Percentiles rank a stretch among this genome's conserved stretches.
Evolutionary conservation across 1,139 yeast species (phyloP).

Genomic region (Sugiyamaella paludigena): DNA sequence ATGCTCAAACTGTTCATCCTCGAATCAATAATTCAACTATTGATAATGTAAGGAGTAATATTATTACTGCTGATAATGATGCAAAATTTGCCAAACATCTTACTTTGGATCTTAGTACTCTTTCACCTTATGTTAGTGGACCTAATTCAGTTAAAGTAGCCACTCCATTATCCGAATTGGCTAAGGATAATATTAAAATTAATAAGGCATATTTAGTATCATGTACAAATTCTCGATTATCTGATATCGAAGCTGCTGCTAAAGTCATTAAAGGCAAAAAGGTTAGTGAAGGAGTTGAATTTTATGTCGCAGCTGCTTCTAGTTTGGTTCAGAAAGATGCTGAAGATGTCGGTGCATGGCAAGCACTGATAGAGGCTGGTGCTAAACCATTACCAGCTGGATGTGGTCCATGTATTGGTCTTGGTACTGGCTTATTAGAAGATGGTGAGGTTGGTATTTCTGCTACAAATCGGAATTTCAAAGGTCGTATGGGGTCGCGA

Average conservation of each 20-base stretch:
- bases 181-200: constrained; percentile 69
- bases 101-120: constrained; percentile 72
- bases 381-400: constrained; percentile 97
- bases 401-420: constrained; percentile 98
- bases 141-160: constrained; percentile 96
- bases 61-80: constrained; percentile 60
- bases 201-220: constrained; percentile 97
- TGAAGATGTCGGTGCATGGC: constrained; percentile 88
- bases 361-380: constrained; percentile 83
- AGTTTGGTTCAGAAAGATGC: constrained; percentile 91
- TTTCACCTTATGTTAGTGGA: constrained; percentile 91
- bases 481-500: constrained; percentile 98
- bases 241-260: constrained; percentile 95
- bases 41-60: constrained; percentile 41
- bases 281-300: constrained; percentile 85
- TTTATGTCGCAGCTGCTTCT: constrained; percentile 97
- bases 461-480: constrained; percentile 96
- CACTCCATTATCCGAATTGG: constrained; percentile 69
- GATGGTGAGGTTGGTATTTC: constrained; percentile 98
- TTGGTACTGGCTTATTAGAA: constrained; percentile 88
- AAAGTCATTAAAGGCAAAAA: constrained; percentile 74
- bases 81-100: constrained; percentile 87
- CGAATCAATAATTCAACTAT: constrained; percentile 69
- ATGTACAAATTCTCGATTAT: constrained; percentile 90
- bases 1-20: constrained; percentile 62